A percentile compares a stretch with the other conserved stretches of the same genome.
These are phyloP conservation scores for Gracilaria gracilis DNA, from an alignment of 23 red algal species.

Conservation along the genomic window DNA sequence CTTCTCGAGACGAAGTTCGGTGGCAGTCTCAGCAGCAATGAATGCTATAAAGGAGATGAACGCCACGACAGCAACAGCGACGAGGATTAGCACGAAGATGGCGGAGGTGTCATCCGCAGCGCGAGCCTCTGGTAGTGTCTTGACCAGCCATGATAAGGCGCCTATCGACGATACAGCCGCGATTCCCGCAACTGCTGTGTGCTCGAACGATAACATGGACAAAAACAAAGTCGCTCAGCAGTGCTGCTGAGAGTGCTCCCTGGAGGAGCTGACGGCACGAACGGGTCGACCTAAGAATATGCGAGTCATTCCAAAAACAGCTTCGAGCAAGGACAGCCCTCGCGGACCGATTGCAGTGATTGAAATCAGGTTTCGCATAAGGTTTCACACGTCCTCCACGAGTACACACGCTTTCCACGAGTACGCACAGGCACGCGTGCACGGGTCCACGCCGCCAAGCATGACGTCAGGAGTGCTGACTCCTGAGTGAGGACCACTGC, in stretches of 20 bases:
- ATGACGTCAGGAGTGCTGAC: background rate
- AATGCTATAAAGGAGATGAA: constrained; percentile 27
- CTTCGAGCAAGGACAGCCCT: no score
- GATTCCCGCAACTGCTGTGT: background rate
- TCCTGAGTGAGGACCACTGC: no score
- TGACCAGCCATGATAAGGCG: background rate
- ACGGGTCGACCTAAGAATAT: no score
- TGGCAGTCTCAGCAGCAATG: constrained; percentile 22
- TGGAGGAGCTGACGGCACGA: no score
- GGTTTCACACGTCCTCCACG: no score
- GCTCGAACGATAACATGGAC: constrained; percentile 27
- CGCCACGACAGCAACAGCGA: background rate
- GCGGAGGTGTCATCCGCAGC: background rate
- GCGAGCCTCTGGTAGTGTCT: background rate
- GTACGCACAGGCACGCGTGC: background rate
- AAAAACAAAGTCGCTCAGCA: background rate
- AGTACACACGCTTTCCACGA: no score
- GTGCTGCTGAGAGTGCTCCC: background rate
- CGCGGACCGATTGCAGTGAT: no score
- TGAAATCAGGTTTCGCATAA: no score
- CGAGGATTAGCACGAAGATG: constrained; percentile 17
- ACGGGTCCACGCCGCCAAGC: background rate
- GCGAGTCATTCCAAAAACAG: no score
- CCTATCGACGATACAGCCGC: background rate
- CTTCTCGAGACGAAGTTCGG: constrained; percentile 12